phyloP scores from a whole-genome alignment of 2,329 filamentous ascomycete species.

The Botrytis hyacinthi region DNA sequence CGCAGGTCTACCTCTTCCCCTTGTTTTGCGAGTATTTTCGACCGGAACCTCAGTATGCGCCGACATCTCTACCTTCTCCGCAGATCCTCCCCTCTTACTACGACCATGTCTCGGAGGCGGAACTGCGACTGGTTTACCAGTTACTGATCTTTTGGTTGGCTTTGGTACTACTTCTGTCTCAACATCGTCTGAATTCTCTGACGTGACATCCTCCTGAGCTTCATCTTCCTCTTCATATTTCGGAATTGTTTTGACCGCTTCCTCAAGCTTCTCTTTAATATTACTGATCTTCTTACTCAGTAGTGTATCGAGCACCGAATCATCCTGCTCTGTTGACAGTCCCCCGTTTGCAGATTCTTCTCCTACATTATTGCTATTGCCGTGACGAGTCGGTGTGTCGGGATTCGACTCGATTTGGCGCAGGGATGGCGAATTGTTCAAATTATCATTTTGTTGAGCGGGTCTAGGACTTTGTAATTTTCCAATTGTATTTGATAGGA shows the following conservation, averaged over 20 bases:
- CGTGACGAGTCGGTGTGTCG: slow-evolving; percentile 15
- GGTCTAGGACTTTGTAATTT: slow-evolving; percentile 6
- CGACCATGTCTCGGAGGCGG: neutral
- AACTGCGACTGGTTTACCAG: neutral
- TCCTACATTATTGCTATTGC: neutral
- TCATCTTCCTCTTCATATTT: neutral
- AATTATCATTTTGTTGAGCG: neutral
- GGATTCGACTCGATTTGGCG: neutral
- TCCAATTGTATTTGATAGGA: neutral
- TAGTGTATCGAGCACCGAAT: neutral
- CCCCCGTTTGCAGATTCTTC: neutral
- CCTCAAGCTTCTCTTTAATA: neutral
- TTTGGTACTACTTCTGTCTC: neutral
- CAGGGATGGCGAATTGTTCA: slow-evolving; percentile 5
- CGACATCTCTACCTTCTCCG: neutral
- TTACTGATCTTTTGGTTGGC: neutral
- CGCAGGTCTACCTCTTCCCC: neutral
- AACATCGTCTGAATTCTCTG: neutral
- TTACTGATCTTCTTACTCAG: neutral
- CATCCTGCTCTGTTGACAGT: neutral
- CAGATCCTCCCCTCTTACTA: neutral
- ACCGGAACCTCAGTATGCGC: neutral
- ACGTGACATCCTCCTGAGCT: slow-evolving; percentile 5
- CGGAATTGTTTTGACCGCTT: neutral
- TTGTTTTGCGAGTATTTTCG: neutral